Conservation (phyloP, 2,329 filamentous ascomycete genomes). For the Alternaria tenuissima region DNA sequence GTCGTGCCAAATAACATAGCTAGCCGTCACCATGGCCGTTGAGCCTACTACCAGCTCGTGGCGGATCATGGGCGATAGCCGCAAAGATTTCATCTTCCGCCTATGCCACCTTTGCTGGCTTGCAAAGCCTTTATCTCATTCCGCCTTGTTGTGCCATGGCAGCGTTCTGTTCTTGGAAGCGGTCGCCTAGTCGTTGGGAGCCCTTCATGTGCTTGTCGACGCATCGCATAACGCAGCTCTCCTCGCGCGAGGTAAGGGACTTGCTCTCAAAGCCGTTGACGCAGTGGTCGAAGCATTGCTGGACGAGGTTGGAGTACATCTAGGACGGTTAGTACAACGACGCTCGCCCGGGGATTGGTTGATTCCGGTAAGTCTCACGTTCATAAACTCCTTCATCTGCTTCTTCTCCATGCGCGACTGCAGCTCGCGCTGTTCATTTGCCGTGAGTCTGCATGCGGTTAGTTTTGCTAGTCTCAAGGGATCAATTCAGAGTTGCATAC, state of each 20-base stretch:
- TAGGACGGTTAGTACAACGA: slow-evolving; percentile 34
- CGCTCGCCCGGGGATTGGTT: too few species aligned
- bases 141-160: slow-evolving; percentile 70
- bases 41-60: not conserved
- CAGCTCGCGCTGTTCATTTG: slow-evolving; percentile 88
- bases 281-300: slow-evolving; percentile 95
- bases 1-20: not conserved
- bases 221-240: slow-evolving; percentile 91
- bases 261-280: slow-evolving; percentile 99
- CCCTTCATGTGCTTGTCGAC: slow-evolving; percentile 96
- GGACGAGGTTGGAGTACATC: slow-evolving; percentile 78
- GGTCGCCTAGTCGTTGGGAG: slow-evolving; percentile 86
- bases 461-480: slow-evolving; percentile 7
- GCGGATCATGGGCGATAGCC: not conserved
- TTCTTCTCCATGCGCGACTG: slow-evolving; percentile 95
- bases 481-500: slow-evolving; percentile 32
- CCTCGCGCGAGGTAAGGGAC: slow-evolving; percentile 85
- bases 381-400: slow-evolving; percentile 99
- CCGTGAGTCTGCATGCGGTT: slow-evolving; percentile 66
- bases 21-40: not conserved
- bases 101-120: not conserved
- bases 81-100: not conserved
- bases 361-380: slow-evolving; percentile 65
- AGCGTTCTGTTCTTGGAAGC: slow-evolving; percentile 81
- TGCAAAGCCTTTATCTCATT: slow-evolving; percentile 47